Evolutionary conservation across 192 early-diverging fungal species (phyloP).

Genomic region (Glomus cerebriforme): DNA sequence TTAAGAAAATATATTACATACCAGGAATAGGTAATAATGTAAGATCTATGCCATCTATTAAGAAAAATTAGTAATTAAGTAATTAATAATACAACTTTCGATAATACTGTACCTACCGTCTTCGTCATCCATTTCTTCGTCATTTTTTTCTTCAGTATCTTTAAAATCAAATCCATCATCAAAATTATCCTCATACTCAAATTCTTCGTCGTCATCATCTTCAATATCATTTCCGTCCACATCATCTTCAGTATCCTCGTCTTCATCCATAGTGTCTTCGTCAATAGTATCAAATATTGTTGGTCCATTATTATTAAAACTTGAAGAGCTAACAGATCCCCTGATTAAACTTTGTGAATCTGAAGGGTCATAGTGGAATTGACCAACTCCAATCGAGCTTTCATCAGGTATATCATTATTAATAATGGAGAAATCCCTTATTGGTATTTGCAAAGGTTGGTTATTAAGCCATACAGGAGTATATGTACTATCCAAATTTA

Average conservation of each 20-base stretch:
- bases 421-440: slow-evolving; percentile 30
- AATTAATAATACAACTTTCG: neutral
- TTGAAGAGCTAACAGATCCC: no score
- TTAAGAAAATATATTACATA: neutral
- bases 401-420: neutral
- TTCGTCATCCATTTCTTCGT: neutral
- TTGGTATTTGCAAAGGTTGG: slow-evolving; percentile 26
- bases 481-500: slow-evolving; percentile 16
- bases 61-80: neutral
- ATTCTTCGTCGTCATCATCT: slow-evolving; percentile 25
- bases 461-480: slow-evolving; percentile 24
- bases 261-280: slow-evolving; percentile 3
- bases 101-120: neutral
- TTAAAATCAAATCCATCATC: slow-evolving; percentile 28
- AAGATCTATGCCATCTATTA: slow-evolving; percentile 31
- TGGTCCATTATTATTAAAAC: neutral
- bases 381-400: neutral
- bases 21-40: slow-evolving; percentile 34
- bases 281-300: slow-evolving; percentile 15
- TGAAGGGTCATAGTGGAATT: neutral
- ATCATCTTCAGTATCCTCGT: slow-evolving; percentile 16
- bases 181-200: neutral
- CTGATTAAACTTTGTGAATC: neutral
- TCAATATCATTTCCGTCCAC: slow-evolving; percentile 15
- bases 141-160: neutral